Conservation (phyloP, 306 rosid genomes). For the Trifolium repens region DNA sequence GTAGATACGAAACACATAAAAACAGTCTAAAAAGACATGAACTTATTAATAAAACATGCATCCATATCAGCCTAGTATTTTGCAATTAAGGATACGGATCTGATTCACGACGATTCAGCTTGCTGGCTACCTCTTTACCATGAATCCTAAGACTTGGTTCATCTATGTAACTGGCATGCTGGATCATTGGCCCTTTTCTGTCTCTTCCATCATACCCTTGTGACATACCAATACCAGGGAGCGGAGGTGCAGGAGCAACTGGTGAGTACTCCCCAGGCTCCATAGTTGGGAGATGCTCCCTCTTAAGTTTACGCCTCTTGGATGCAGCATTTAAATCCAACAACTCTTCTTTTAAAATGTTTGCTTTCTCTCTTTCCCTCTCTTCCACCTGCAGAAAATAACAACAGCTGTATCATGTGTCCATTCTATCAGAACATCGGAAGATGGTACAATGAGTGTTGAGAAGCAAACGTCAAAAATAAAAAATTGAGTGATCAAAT, state of each 20-base stretch:
- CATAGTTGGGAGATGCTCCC: conserved; percentile 75
- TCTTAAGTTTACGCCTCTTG: conserved; percentile 90
- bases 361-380: conserved; percentile 83
- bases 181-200: conserved; percentile 74
- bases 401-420: neutral
- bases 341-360: conserved; percentile 72
- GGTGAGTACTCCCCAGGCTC: conserved; percentile 97
- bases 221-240: conserved; percentile 58
- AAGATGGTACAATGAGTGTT: neutral
- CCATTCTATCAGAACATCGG: conserved; percentile 10
- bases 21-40: neutral
- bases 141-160: conserved; percentile 81
- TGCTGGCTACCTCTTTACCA: conserved; percentile 76
- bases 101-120: conserved; percentile 86
- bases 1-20: conserved; percentile 5
- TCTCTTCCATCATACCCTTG: conserved; percentile 89
- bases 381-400: conserved; percentile 64
- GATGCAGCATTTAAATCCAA: conserved; percentile 73
- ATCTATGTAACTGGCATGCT: conserved; percentile 74
- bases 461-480: conserved; percentile 1
- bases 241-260: conserved; percentile 76
- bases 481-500: neutral
- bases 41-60: conserved; percentile 10
- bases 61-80: conserved; percentile 12
- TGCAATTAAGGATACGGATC: conserved; percentile 83